Conservation (phyloP, 1,139 yeast genomes). For the Saccharomycopsis hybrid region DNA sequence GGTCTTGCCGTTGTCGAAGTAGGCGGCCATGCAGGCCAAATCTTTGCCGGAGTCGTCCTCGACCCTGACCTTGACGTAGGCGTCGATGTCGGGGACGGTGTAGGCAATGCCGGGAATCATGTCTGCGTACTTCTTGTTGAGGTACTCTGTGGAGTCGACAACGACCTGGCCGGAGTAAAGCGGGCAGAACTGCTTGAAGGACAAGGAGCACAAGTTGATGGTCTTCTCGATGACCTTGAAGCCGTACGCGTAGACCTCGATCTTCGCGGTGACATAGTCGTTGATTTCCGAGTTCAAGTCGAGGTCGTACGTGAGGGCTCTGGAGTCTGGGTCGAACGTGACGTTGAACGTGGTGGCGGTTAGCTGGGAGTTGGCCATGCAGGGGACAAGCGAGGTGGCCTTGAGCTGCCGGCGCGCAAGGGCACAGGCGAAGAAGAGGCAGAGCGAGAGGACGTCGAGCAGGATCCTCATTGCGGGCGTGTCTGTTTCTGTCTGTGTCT, state of each 20-base stretch:
- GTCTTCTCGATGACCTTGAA: constrained; percentile 49
- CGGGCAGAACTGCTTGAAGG: constrained; percentile 78
- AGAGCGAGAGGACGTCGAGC: not conserved
- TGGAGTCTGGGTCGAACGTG: constrained; percentile 56
- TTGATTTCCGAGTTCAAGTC: constrained; percentile 56
- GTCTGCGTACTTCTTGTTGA: constrained; percentile 40
- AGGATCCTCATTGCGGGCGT: too few species aligned
- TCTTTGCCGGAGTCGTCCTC: constrained; percentile 30
- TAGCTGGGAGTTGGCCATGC: constrained; percentile 61
- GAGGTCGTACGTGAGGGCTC: constrained; percentile 52
- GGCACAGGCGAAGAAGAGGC: constrained; percentile 1
- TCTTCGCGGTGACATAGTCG: constrained; percentile 50
- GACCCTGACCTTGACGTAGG: constrained; percentile 51
- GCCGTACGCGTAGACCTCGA: constrained; percentile 71
- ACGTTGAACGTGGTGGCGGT: constrained; percentile 63
- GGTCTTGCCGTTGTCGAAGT: constrained; percentile 65
- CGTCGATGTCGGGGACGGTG: constrained; percentile 73
- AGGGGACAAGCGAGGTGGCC: constrained; percentile 62
- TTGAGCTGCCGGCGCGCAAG: not conserved
- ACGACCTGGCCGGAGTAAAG: constrained; percentile 64
- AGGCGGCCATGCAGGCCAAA: constrained; percentile 64
- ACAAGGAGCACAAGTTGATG: constrained; percentile 49
- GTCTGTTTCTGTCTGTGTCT: too few species aligned
- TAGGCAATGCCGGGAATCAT: constrained; percentile 68
- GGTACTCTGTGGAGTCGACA: constrained; percentile 56